Conservation (phyloP, 305 asterid species). For the Galium porrigens region DNA sequence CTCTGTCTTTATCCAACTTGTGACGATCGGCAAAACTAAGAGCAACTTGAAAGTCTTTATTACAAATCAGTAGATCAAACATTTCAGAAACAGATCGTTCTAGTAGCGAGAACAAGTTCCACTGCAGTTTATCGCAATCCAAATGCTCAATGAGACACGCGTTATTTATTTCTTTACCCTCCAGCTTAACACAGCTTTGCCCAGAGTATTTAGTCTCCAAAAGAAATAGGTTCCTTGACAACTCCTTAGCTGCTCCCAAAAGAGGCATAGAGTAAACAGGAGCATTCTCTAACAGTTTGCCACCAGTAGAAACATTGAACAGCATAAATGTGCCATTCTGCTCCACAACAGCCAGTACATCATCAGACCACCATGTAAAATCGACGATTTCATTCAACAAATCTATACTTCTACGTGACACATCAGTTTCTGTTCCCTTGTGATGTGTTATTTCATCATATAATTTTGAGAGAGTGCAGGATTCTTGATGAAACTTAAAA, state of each 20-base stretch:
- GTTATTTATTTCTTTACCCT: conserved; percentile 22
- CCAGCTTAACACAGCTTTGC: conserved; percentile 28
- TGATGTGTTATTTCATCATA: conserved; percentile 25
- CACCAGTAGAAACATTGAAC: conserved; percentile 43
- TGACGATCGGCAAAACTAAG: conserved; percentile 63
- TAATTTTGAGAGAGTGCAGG: conserved; percentile 31
- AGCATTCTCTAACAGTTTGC: conserved; percentile 33
- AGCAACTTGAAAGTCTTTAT: conserved; percentile 59
- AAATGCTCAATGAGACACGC: conserved; percentile 28
- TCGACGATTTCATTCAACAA: conserved; percentile 39
- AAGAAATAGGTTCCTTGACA: conserved; percentile 52
- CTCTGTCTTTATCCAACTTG: conserved; percentile 77
- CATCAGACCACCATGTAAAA: conserved; percentile 93
- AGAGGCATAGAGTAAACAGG: conserved; percentile 53
- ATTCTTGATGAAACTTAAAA: conserved; percentile 53
- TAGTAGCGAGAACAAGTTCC: conserved; percentile 59
- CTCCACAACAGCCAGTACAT: conserved; percentile 45
- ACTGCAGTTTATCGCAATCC: conserved; percentile 38
- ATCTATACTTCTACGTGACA: conserved; percentile 26
- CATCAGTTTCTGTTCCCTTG: conserved; percentile 22
- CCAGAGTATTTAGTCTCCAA: conserved; percentile 44
- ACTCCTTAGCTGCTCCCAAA: conserved; percentile 48
- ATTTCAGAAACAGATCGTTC: conserved; percentile 59
- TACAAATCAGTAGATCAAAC: conserved; percentile 51
- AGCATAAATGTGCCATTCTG: conserved; percentile 45